Base-by-base conservation (phyloP, 2,329 filamentous ascomycete species). In the Blastomyces silverae region DNA sequence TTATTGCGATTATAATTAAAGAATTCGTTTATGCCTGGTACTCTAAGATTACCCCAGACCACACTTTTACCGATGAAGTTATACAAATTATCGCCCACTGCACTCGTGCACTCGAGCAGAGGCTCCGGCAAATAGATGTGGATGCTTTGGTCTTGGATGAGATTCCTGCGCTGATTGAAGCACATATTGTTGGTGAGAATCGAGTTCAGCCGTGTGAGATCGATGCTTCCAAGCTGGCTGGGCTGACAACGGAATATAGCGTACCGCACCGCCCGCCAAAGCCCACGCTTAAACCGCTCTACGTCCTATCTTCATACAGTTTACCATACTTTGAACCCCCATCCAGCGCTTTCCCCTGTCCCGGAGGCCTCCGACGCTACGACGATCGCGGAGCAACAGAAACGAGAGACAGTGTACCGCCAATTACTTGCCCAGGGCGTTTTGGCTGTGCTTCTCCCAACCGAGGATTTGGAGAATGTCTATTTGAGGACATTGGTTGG, bases 21-120 rank as follows among this genome's bases (percentile, higher is more conserved):
- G 92, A 97, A 69, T 96, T 92, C 75, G 89, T 99, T 48, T 88
- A 94, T 75, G 87, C 86, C 42, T 99, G 94, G 94, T 99, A 99
- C 80, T 83, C 82, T 69, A 93, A 89, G 76, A 94, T 99, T 75
- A 97, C 93, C 1, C 86, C 91, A 3, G 93, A 99, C 77, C 89
- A 92, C 74, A 83, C 86, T 15, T 95, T 99, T 73, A 87, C 94
- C 66, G 88, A 89, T 70, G 92, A 97, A 79, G 84, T 97, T 65
- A 83, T 97, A 63, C 90, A 91, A 73, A 88, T 96, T 69, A 90
- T 97, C 72, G 94, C 93, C 52, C 93, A 97, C 77, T 94, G 90
- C 76, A 96, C 91, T 52, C 84, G 91, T 65, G 91, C 88, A 8
- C 78, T 99, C 65, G 94, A 97, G 78, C 89, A 96, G 79, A 85